Percentiles rank a stretch among this genome's conserved stretches.
Evolutionary conservation across 257 asterid species (phyloP).

Genomic region (Salvia rosmarinus): DNA sequence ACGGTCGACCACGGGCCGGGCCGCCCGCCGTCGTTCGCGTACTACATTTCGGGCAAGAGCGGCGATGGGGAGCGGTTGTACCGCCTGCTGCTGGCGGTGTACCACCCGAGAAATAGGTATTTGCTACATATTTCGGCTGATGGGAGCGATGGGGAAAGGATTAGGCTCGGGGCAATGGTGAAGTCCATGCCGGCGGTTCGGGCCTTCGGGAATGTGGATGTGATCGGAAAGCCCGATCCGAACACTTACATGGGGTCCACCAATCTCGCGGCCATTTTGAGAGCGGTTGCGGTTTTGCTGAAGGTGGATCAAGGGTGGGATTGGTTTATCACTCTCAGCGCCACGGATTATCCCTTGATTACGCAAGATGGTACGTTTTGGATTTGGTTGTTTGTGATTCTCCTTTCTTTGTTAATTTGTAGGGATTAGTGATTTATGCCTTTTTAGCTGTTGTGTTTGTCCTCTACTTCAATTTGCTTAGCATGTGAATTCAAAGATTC

Average conservation of each 20-base stretch:
- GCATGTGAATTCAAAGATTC: slow-evolving; percentile 2
- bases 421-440: slow-evolving; percentile 21
- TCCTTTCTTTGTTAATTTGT: slow-evolving; percentile 20
- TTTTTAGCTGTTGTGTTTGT: slow-evolving; percentile 12
- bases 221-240: slow-evolving; percentile 96
- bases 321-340: slow-evolving; percentile 93
- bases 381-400: slow-evolving; percentile 13
- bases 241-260: slow-evolving; percentile 91
- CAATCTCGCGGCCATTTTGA: slow-evolving; percentile 73
- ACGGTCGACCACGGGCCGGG: slow-evolving; percentile 71
- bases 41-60: slow-evolving; percentile 78
- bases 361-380: slow-evolving; percentile 85
- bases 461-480: neutral
- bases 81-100: slow-evolving; percentile 83
- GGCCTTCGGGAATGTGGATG: slow-evolving; percentile 94
- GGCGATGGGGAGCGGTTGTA: slow-evolving; percentile 80
- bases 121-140: slow-evolving; percentile 79
- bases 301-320: slow-evolving; percentile 88
- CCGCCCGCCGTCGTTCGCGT: slow-evolving; percentile 83
- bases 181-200: slow-evolving; percentile 74
- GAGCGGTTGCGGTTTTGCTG: slow-evolving; percentile 85
- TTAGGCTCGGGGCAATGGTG: slow-evolving; percentile 62
- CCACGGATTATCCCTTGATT: slow-evolving; percentile 85
- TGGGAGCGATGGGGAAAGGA: slow-evolving; percentile 76
- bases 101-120: slow-evolving; percentile 97